Evolutionary conservation across 2,329 filamentous ascomycete species (phyloP), one percentile per base, ranked within the genome.

Genomic region (Trichothecium roseum): DNA sequence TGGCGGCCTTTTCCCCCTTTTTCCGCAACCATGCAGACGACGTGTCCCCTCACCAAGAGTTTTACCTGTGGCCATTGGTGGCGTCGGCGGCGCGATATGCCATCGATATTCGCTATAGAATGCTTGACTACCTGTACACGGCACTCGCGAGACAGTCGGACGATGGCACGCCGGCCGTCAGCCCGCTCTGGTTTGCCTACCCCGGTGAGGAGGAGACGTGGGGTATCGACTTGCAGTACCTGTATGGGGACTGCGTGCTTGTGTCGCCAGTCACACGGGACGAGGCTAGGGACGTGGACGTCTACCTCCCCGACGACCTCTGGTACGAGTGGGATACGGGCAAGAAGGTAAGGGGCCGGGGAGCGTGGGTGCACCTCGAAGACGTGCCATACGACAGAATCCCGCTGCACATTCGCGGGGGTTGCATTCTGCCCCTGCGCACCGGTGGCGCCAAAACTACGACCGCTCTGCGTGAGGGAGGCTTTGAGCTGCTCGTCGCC

Each of bases 91-190:
- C 80, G 0, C 69, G 66, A 34, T 77, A 74, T 41, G 79, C 74
- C 13, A 84, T 86, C 45, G 68, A 70, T 26, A 74, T 76, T 33
- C 70, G 82, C 14, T 87, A 86, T 60, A 66, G 69, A 28, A 62
- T 87, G 12, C 64, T 87, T 12, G 81, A 86, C 51, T 86, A 86
- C 57, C 66, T 84, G 40, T 86, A 87, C 64, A 85, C 81, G 2
- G 74, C 75, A 0, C 63, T 85, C 44, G 64, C 79, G 51, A 56
- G 61, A 39, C 72, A 84, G 54, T 68, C 66, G 22, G 49, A 63
- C 26, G 69, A 68, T 6, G 83, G 83, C 17, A 69, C 68, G 1
- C 81, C 83, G 0, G 59, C 78, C 40, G 62, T 85, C 34, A 78
- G 76, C 50, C 81, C 83, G 0, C 54, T 85, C 38, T 85, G 81